A percentile compares a stretch with the other conserved stretches of the same genome.
These are phyloP conservation scores for Naganishia randhawae DNA, from an alignment of 768 basidiomycete species.

Conservation along the genomic window DNA sequence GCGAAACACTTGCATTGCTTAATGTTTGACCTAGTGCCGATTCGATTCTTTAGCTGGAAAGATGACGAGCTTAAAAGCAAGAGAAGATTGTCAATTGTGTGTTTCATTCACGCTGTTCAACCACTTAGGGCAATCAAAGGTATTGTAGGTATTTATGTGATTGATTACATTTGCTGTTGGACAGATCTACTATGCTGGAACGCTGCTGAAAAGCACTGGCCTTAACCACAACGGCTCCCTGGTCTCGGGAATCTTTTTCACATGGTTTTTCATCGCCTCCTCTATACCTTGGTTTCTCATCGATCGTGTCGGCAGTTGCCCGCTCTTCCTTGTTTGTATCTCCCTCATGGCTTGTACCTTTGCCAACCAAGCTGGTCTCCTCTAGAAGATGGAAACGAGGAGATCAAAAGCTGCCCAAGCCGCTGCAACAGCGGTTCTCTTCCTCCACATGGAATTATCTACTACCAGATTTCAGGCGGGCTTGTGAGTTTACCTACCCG, in stretches of 20 bases:
- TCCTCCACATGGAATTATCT: constrained; percentile 40
- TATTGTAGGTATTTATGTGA: constrained; percentile 24
- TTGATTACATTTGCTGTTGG: background rate
- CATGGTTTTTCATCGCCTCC: constrained; percentile 48
- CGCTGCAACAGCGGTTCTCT: constrained; percentile 36
- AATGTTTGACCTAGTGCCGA: constrained; percentile 28
- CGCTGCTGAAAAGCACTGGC: constrained; percentile 32
- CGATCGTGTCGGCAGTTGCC: constrained; percentile 40
- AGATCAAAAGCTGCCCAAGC: constrained; percentile 30
- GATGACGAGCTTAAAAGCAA: constrained; percentile 38
- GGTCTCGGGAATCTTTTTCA: constrained; percentile 40
- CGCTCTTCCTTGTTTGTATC: constrained; percentile 38
- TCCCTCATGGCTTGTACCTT: constrained; percentile 37
- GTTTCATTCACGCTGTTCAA: constrained; percentile 42
- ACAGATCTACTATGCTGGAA: constrained; percentile 39
- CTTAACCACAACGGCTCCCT: constrained; percentile 35
- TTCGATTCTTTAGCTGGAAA: constrained; percentile 28
- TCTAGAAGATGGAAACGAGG: constrained; percentile 31
- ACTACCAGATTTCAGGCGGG: constrained; percentile 33
- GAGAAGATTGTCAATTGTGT: constrained; percentile 38
- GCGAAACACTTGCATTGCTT: constrained; percentile 32
- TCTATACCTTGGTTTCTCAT: constrained; percentile 48
- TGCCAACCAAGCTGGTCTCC: constrained; percentile 36
- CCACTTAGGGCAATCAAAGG: constrained; percentile 43
- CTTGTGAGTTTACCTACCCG: constrained; percentile 28